Evolutionary conservation across 345 rosid species (phyloP).

Genomic region (Eucalyptus urophylla): DNA sequence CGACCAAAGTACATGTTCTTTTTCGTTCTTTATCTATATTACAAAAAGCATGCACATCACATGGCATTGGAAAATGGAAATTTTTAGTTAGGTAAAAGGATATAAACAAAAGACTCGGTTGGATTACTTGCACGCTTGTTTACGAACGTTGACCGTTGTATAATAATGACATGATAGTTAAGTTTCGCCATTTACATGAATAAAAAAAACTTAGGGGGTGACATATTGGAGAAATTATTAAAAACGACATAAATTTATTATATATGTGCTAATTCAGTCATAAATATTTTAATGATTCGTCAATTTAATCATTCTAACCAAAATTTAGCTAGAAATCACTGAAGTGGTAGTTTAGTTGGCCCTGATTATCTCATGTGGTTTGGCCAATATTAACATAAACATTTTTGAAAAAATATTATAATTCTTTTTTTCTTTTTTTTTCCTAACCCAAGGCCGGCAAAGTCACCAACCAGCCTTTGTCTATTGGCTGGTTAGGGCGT

Average conservation of each 20-base stretch:
- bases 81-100: neutral
- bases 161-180: neutral
- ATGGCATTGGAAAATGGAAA: neutral
- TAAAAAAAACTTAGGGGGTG: neutral
- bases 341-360: neutral
- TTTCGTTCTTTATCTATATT: neutral
- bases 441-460: too few species aligned
- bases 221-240: neutral
- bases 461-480: neutral
- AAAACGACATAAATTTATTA: neutral
- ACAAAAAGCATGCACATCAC: neutral
- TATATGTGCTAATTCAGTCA: fast-evolving
- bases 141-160: neutral
- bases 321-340: too few species aligned
- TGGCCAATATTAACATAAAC: too few species aligned
- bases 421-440: too few species aligned
- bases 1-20: neutral
- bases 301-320: neutral
- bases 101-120: neutral
- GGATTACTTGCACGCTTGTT: neutral
- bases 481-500: too few species aligned
- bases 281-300: too few species aligned
- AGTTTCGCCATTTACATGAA: neutral
- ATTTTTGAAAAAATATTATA: too few species aligned
- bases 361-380: fast-evolving